Evolutionary conservation across 441 rosid genomes (phyloP), one percentile per base, ranked within the genome.

Genomic region (Arabidopsis lyrata): DNA sequence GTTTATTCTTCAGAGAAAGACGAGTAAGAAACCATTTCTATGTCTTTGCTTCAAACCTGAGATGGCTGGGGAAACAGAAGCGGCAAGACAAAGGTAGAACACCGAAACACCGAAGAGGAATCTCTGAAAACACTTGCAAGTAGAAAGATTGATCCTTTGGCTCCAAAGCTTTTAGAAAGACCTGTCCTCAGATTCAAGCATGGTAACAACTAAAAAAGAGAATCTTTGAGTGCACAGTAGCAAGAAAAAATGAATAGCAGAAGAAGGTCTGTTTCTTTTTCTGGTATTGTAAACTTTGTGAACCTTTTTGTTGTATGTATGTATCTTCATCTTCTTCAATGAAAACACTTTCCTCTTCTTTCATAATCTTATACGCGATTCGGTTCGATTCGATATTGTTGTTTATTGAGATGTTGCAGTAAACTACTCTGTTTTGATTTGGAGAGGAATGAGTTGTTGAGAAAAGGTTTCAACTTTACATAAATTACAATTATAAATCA

Each of bases 41-140:
- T 78, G 81, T 48, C 66, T 78, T 68, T 78, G 81, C 74, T 68
- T 78, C 71, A 68, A 62, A 24, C 74, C 74, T 29, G 41, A 73
- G 55, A 60, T 72, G 69, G 69, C 38, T 0, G 48, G 29, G n/a
- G 81, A 72, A 39, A 38, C 50, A 24, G 66, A 77, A 70, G 49
- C 5, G 0, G 8, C 55, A 50, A 53, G 9, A 48, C 2, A 6
- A 50, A 20, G 55, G 55, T 50, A 50, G 27, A 24, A 53, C 57
- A 59, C 66, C 32, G 41, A 54, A 62, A 44, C 50, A 39, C 65
- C 57, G 50, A 70, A 47, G 54, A 69, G 1, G 13, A 48, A 22
- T 8, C 22, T 69, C 36, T 58, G 65, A 69, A 36, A 57, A 8
- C 45, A 32, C 22, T 34, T 70, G 72, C 63, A 39, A 27, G 31